These are phyloP conservation scores for Dryas alaskensis DNA, from an alignment of 306 rosid species.

Conservation along the genomic window DNA sequence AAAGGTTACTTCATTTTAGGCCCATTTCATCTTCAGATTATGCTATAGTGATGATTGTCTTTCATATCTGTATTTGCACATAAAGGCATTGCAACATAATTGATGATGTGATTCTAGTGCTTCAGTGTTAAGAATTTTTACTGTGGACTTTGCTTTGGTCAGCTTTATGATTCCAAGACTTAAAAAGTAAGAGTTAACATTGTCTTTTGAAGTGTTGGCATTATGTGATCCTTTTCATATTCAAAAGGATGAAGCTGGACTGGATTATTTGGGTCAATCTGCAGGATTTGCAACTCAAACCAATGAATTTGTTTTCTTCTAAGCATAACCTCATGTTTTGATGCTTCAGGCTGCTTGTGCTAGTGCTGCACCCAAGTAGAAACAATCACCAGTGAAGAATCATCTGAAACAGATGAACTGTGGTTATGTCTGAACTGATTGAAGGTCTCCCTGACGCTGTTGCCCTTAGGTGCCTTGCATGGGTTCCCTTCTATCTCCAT, in stretches of 20 bases:
- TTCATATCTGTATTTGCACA: neutral
- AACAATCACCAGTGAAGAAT: slow-evolving; percentile 24
- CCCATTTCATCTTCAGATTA: neutral
- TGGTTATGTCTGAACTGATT: slow-evolving; percentile 82
- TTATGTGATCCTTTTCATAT: neutral
- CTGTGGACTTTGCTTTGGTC: neutral
- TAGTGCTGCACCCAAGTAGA: slow-evolving; percentile 31
- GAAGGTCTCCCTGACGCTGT: slow-evolving; percentile 96
- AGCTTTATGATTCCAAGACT: neutral
- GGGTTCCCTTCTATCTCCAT: slow-evolving; percentile 89
- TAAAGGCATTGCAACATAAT: neutral
- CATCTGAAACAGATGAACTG: slow-evolving; percentile 47
- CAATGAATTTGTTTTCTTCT: neutral
- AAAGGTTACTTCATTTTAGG: too few relatives aligned
- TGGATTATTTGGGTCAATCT: neutral
- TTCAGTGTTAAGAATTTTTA: neutral
- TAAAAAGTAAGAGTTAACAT: neutral
- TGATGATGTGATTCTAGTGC: neutral
- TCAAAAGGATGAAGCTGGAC: neutral
- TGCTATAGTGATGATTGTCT: neutral
- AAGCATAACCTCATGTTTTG: neutral
- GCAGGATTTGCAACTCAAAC: neutral
- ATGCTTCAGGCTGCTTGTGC: slow-evolving; percentile 33
- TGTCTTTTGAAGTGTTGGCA: neutral
- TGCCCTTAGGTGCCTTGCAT: slow-evolving; percentile 86